These are phyloP conservation scores for Penicillium robsamsonii DNA, from an alignment of 495 filamentous ascomycete species.

Conservation along the genomic window DNA sequence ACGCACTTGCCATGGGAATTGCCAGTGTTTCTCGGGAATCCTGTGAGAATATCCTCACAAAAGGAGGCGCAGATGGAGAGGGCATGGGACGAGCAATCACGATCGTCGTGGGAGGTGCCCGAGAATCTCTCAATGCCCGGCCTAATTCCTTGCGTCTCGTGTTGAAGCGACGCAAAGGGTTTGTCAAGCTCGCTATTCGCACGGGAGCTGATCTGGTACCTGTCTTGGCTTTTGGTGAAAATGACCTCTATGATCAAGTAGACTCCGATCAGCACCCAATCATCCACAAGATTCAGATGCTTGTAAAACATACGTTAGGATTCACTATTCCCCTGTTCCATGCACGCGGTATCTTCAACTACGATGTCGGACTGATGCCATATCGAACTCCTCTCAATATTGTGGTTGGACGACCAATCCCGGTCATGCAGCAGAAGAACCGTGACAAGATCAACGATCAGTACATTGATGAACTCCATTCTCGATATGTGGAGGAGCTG, in stretches of 20 bases:
- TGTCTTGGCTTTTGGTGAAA: conserved; percentile 90
- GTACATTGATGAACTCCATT: conserved; percentile 80
- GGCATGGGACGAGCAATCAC: conserved; percentile 97
- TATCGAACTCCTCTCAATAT: conserved; percentile 84
- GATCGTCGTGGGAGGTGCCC: conserved; percentile 90
- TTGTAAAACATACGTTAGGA: conserved; percentile 78
- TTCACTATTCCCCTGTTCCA: conserved; percentile 92
- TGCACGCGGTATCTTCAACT: conserved; percentile 92
- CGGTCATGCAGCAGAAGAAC: conserved; percentile 57
- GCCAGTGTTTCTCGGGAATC: conserved; percentile 87
- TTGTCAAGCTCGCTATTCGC: conserved; percentile 87
- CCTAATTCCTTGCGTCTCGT: conserved; percentile 73
- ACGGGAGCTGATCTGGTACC: conserved; percentile 90
- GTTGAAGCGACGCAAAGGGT: conserved; percentile 80
- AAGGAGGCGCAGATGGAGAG: conserved; percentile 71
- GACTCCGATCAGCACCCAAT: conserved; percentile 64
- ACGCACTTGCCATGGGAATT: conserved; percentile 79
- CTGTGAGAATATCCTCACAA: conserved; percentile 79
- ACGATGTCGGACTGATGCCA: conserved; percentile 93
- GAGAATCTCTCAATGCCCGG: conserved; percentile 83
- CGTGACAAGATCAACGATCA: conserved; percentile 57
- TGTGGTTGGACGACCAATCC: conserved; percentile 79
- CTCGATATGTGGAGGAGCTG: conserved; percentile 74
- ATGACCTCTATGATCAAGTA: conserved; percentile 91
- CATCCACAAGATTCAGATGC: conserved; percentile 74